Conservation (phyloP, 2,329 filamentous ascomycete species). For the Pseudofabraea citricarpa region DNA sequence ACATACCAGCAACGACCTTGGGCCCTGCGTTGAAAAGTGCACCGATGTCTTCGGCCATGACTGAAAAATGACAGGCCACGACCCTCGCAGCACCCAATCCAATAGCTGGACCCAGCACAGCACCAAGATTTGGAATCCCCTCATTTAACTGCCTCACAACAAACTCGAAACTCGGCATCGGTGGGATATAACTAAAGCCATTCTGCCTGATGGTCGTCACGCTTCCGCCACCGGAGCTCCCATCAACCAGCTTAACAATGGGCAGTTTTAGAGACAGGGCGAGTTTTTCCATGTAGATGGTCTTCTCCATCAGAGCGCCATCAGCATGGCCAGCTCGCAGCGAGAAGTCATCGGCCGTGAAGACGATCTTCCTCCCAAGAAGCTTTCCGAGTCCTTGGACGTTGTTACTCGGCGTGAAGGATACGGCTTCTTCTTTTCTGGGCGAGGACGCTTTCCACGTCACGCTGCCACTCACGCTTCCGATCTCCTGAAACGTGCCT, state of each 20-base stretch:
- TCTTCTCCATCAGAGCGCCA: constrained; percentile 52
- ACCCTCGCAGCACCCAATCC: constrained; percentile 58
- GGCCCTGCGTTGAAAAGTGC: constrained; percentile 60
- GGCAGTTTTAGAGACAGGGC: constrained; percentile 52
- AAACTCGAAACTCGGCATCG: constrained; percentile 46
- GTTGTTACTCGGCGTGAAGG: constrained; percentile 57
- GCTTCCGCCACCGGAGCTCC: constrained; percentile 56
- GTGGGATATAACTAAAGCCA: constrained; percentile 57
- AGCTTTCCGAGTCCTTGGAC: constrained; percentile 54
- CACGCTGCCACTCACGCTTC: constrained; percentile 54
- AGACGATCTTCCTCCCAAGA: constrained; percentile 47
- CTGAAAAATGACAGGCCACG: constrained; percentile 58
- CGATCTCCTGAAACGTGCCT: constrained; percentile 53
- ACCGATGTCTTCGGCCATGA: constrained; percentile 61
- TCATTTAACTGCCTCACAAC: constrained; percentile 54
- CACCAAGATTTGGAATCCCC: constrained; percentile 60
- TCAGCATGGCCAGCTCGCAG: constrained; percentile 61
- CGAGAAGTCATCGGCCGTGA: constrained; percentile 61
- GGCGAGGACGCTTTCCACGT: constrained; percentile 46
- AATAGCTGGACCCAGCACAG: constrained; percentile 58
- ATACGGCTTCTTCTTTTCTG: constrained; percentile 39
- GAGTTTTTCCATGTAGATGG: constrained; percentile 57
- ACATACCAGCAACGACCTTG: constrained; percentile 47
- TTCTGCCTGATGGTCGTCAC: constrained; percentile 52
- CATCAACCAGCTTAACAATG: constrained; percentile 60